Evolutionary conservation across 345 rosid genomes (phyloP).

Genomic region (Brassica incana): DNA sequence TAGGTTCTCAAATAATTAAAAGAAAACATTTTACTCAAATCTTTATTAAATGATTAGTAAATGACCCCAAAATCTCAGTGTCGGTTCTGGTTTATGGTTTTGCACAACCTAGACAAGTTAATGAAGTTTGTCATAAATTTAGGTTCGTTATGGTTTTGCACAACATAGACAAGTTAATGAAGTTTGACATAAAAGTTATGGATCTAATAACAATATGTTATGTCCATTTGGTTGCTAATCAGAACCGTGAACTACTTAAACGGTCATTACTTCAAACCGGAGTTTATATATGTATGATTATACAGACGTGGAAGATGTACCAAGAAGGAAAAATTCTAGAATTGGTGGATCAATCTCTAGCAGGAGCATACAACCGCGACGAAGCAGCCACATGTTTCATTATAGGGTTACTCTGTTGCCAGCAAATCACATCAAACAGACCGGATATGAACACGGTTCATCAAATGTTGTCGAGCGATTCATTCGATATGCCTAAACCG

Average conservation of each 20-base stretch:
- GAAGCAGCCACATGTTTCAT: slow-evolving; percentile 82
- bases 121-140: no score
- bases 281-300: not conserved
- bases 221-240: not conserved
- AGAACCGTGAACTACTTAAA: not conserved
- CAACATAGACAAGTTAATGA: not conserved
- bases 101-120: no score
- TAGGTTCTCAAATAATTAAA: no score
- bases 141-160: no score
- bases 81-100: no score
- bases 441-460: slow-evolving; percentile 79
- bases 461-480: slow-evolving; percentile 87
- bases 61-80: no score
- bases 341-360: slow-evolving; percentile 63
- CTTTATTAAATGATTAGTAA: no score
- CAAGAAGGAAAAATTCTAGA: slow-evolving; percentile 56
- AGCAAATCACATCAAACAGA: slow-evolving; percentile 55
- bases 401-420: slow-evolving; percentile 83
- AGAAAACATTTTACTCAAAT: no score
- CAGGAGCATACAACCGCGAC: slow-evolving; percentile 53
- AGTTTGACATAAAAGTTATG: not conserved
- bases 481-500: slow-evolving; percentile 74
- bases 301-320: slow-evolving; percentile 73
- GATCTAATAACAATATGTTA: not conserved
- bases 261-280: not conserved